phyloP scores from a whole-genome alignment of 768 basidiomycete species.

The Ramaria sp. region DNA sequence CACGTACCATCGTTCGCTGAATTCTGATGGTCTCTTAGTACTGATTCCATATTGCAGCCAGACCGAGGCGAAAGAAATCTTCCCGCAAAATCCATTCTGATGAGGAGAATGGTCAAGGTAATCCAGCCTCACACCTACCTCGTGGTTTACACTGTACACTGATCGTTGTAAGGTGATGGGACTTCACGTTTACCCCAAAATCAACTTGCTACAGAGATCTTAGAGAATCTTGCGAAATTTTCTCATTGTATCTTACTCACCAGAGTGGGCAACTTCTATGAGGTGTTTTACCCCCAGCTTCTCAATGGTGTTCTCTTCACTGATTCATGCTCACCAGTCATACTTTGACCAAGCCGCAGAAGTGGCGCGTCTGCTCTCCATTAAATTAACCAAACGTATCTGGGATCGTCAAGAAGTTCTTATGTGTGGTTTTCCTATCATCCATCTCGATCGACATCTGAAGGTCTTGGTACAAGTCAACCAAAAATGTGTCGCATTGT shows the following conservation, averaged over 20 bases:
- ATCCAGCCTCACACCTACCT: neutral
- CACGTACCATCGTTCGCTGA: neutral
- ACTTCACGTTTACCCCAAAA: constrained; percentile 19
- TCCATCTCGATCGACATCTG: constrained; percentile 78
- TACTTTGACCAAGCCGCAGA: constrained; percentile 87
- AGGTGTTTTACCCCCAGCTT: constrained; percentile 36
- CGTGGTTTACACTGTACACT: too few species aligned
- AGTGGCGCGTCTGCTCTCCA: constrained; percentile 64
- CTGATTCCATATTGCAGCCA: neutral
- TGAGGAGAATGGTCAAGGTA: neutral
- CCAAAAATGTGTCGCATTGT: constrained; percentile 81
- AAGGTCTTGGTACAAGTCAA: constrained; percentile 77
- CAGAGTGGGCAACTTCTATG: constrained; percentile 91
- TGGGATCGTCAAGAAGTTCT: constrained; percentile 60
- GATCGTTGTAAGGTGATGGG: neutral
- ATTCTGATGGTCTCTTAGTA: neutral
- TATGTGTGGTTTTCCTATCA: constrained; percentile 88
- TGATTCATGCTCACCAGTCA: constrained; percentile 40
- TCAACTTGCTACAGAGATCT: constrained; percentile 57
- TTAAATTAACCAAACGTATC: constrained; percentile 69
- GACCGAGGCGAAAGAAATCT: neutral
- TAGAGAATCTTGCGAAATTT: constrained; percentile 59
- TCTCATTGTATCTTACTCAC: constrained; percentile 87
- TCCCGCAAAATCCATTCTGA: neutral
- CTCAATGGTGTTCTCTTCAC: neutral